Evolutionary conservation across 805 yeast genomes (phyloP), one percentile per base, ranked within the genome.

Genomic region (Kurtzmaniella cleridarum): DNA sequence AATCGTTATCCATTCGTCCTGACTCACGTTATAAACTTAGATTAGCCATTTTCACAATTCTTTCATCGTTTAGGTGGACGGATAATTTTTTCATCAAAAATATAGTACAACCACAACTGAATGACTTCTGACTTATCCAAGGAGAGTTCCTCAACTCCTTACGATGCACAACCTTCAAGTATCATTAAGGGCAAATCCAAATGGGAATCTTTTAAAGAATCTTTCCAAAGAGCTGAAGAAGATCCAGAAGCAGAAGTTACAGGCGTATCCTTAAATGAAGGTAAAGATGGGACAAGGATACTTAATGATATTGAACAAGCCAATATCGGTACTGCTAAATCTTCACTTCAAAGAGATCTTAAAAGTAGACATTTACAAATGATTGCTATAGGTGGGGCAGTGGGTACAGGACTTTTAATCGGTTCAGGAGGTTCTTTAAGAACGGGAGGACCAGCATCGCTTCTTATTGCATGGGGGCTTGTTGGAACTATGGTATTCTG

Each of bases 391-490:
- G 78, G 80, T 18, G 81, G 82, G 30, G 68, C 78, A 36, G 73
- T 78, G 39, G 83, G 83, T 0, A 81, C 82, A 1, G 83, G 82
- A 42, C 69, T 70, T 18, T 60, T 76, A 36, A 67, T 78, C 18
- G 77, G 79, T 28, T 64, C 79, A 39, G 84, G 79, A 46, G 57
- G 35, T 15, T 64, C 68, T 1, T 54, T 67, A 45, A 44, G 50
- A 12, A 57, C 57, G 14, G 73, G 72, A 27, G 73, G 73, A 5
- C 73, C 73, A 4, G 73, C 71, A 3, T 59, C 69, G 14, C 69
- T 45, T 28, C 64, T 79, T 9, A 68, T 80, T 29, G 84, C 81
- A 7, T 79, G 77, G 58, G 64, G 71, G 2, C 52, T 81, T 40
- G 74, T 79, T 43, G 82, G 82, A 18, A 53, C 71, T 9, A 73